phyloP scores from a whole-genome alignment of 2,329 filamentous ascomycete species.

The Cordyceps javanica region DNA sequence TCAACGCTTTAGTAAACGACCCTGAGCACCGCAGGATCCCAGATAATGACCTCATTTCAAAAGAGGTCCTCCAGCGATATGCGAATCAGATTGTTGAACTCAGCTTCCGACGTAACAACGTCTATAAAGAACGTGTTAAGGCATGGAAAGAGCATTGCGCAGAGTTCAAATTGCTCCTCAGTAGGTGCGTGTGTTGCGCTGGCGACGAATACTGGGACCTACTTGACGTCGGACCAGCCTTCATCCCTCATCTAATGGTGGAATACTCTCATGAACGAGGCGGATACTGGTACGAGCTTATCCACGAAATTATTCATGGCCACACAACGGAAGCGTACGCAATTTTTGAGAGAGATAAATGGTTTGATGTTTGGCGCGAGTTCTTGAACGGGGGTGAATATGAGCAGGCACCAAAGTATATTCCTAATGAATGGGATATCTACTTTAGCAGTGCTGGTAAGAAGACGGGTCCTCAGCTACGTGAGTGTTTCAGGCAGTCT shows the following conservation, averaged over 20 bases:
- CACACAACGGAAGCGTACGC: slow-evolving; percentile 3
- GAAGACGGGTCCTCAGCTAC: background rate
- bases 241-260: slow-evolving; percentile 11
- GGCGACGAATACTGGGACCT: slow-evolving; percentile 9
- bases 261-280: slow-evolving; percentile 8
- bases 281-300: slow-evolving; percentile 13
- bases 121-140: background rate
- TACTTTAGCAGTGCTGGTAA: background rate
- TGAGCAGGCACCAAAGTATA: slow-evolving; percentile 9
- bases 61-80: slow-evolving; percentile 1
- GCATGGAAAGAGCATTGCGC: background rate
- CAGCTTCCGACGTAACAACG: background rate
- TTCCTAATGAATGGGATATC: slow-evolving; percentile 10
- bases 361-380: slow-evolving; percentile 6
- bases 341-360: background rate
- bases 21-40: background rate
- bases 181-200: background rate
- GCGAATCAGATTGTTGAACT: background rate
- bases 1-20: slow-evolving; percentile 2
- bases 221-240: slow-evolving; percentile 7
- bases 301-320: slow-evolving; percentile 13
- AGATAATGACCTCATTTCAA: slow-evolving; percentile 4
- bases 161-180: background rate
- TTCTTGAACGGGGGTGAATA: slow-evolving; percentile 7
- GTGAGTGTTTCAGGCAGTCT: background rate